phyloP scores from a whole-genome alignment of 805 yeast species.

The Cyberlindnera petersonii region DNA sequence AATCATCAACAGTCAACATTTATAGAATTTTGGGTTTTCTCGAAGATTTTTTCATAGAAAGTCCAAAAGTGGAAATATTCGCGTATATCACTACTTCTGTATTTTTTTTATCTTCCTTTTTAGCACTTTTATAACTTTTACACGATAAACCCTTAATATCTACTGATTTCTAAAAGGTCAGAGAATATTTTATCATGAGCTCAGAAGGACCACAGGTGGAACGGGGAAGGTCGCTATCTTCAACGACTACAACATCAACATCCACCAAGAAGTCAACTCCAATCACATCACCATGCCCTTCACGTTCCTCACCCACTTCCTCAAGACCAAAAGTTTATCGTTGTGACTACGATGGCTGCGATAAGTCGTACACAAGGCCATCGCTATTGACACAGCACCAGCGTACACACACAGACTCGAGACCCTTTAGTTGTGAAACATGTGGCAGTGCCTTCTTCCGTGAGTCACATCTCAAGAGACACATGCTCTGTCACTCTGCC shows the following conservation, averaged over 20 bases:
- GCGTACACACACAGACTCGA: slow-evolving; percentile 69
- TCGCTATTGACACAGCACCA: slow-evolving; percentile 79
- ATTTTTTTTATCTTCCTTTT: no score
- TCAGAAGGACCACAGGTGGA: no score
- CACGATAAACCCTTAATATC: no score
- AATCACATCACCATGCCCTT: slow-evolving; percentile 10
- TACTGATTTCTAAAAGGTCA: neutral
- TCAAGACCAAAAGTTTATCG: slow-evolving; percentile 55
- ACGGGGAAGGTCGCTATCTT: no score
- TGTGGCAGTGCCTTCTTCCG: slow-evolving; percentile 70
- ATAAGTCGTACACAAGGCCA: slow-evolving; percentile 75
- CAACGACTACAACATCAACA: neutral
- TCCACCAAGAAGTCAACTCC: no score
- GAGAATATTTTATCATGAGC: no score
- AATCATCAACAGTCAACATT: no score
- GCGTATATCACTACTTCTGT: no score
- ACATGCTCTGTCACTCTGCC: slow-evolving; percentile 58
- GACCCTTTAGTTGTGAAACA: slow-evolving; percentile 66
- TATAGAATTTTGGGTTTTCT: no score
- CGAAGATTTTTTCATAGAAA: no score
- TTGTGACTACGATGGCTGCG: slow-evolving; percentile 67
- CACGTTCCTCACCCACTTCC: slow-evolving; percentile 31
- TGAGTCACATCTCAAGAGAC: slow-evolving; percentile 77
- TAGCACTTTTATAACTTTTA: no score
- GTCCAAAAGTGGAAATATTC: no score